Percentiles rank a stretch among this genome's conserved stretches.
These are phyloP conservation scores for Grifola frondosa DNA, from an alignment of 1,284 basidiomycete species.

Conservation along the genomic window DNA sequence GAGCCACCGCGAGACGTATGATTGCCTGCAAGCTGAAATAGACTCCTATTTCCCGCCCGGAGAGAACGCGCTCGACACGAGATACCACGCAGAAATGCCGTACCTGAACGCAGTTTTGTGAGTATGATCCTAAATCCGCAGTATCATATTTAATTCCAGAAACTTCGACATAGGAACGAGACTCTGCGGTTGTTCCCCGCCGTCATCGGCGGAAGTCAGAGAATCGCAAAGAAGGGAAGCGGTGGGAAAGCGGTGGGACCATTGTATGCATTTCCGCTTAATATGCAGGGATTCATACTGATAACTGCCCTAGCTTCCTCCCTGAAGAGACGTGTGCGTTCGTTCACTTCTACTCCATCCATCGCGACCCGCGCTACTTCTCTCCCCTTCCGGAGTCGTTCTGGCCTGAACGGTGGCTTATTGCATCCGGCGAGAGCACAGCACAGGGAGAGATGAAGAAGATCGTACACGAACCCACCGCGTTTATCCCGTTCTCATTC, in stretches of 20 bases:
- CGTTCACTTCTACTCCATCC: constrained; percentile 24
- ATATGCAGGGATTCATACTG: not conserved
- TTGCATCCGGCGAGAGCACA: constrained; percentile 6
- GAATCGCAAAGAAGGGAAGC: constrained; percentile 32
- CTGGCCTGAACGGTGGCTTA: constrained; percentile 31
- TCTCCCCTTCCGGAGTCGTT: constrained; percentile 22
- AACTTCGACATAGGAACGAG: constrained; percentile 50
- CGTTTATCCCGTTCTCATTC: constrained; percentile 28
- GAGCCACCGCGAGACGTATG: constrained; percentile 11
- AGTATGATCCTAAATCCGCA: constrained; percentile 13
- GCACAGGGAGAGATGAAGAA: too few relatives aligned
- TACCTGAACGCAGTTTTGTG: constrained; percentile 31
- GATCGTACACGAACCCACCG: constrained; percentile 18
- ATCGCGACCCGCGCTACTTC: constrained; percentile 32
- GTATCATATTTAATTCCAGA: constrained; percentile 17
- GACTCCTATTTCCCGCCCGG: constrained; percentile 22
- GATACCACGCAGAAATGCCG: constrained; percentile 19
- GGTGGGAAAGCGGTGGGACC: constrained; percentile 20
- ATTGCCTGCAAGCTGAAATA: constrained; percentile 23
- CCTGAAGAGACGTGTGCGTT: constrained; percentile 25
- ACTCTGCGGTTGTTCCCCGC: constrained; percentile 54
- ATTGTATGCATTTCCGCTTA: constrained; percentile 19
- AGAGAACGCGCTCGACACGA: constrained; percentile 21
- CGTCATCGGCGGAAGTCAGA: constrained; percentile 49
- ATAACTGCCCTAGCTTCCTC: constrained; percentile 12